These are phyloP conservation scores for Neurospora cerealis DNA, from an alignment of 495 filamentous ascomycete species.

Conservation along the genomic window DNA sequence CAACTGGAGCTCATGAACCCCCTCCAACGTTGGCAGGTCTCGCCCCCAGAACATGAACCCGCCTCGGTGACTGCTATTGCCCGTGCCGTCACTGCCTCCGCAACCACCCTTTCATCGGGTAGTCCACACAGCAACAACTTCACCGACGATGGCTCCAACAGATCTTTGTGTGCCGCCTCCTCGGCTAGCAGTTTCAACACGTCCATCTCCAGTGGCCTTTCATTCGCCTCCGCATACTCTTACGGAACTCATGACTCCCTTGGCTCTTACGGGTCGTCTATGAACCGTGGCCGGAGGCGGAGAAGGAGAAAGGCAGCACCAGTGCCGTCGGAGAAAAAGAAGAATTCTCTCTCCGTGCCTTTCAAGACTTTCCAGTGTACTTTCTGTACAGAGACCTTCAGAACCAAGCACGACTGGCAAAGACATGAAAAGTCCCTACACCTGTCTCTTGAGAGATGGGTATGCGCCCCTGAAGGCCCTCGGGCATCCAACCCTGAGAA, in stretches of 20 bases:
- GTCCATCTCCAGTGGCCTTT: constrained; percentile 55
- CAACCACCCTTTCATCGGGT: constrained; percentile 39
- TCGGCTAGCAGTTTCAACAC: constrained; percentile 67
- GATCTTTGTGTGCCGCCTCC: constrained; percentile 57
- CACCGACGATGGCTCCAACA: constrained; percentile 57
- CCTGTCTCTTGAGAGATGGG: constrained; percentile 67
- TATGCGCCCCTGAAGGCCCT: constrained; percentile 62
- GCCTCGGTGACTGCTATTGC: constrained; percentile 71
- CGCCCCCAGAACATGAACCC: constrained; percentile 80
- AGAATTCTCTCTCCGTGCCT: constrained; percentile 18
- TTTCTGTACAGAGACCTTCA: constrained; percentile 73
- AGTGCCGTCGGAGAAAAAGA: constrained; percentile 1
- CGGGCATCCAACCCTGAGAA: constrained; percentile 37
- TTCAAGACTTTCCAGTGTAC: constrained; percentile 68
- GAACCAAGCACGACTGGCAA: constrained; percentile 77
- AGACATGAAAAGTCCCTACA: constrained; percentile 77
- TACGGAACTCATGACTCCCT: constrained; percentile 56
- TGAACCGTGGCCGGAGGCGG: constrained; percentile 54
- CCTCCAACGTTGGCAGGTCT: constrained; percentile 76
- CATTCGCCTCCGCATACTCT: constrained; percentile 66
- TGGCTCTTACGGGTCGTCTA: constrained; percentile 51
- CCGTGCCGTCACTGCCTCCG: constrained; percentile 55
- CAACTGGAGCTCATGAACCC: constrained; percentile 62
- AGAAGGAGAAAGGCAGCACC: constrained; percentile 43
- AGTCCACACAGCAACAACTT: constrained; percentile 37